Percentiles rank a stretch among this genome's conserved stretches.
phyloP scores from a whole-genome alignment of 352 stramenopile genomes.

The Phytopythium cucurbitacearum region DNA sequence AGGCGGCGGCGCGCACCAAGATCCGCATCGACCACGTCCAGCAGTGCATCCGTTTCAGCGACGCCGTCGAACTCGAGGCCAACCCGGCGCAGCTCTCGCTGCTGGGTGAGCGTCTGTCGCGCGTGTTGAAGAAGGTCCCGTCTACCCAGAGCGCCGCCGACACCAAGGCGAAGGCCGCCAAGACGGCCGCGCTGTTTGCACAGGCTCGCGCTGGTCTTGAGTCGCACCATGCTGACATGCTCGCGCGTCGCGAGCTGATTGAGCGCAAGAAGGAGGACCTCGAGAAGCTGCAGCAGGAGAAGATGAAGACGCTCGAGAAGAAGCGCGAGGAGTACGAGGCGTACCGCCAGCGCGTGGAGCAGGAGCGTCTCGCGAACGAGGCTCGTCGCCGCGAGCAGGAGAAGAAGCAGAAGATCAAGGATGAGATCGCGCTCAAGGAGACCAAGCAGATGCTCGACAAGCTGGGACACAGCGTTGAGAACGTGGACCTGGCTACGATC shows the following conservation, averaged over 20 bases:
- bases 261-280: constrained; percentile 97
- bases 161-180: constrained; percentile 12
- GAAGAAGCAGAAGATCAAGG: constrained; percentile 95
- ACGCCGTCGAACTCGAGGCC: constrained; percentile 73
- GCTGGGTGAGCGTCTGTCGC: constrained; percentile 59
- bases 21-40: constrained; percentile 84
- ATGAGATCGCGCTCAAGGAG: constrained; percentile 93
- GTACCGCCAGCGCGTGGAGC: constrained; percentile 68
- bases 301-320: constrained; percentile 81
- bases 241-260: constrained; percentile 93
- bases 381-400: constrained; percentile 87
- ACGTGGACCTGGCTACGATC: constrained; percentile 68
- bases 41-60: constrained; percentile 82
- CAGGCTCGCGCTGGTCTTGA: constrained; percentile 60
- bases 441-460: constrained; percentile 78
- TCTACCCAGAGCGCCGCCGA: constrained; percentile 7
- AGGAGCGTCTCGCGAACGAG: constrained; percentile 71
- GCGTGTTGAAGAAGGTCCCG: constrained; percentile 53
- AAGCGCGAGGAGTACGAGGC: constrained; percentile 74
- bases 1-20: constrained; percentile 52
- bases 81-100: constrained; percentile 74
- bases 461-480: constrained; percentile 57
- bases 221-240: constrained; percentile 78
- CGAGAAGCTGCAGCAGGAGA: constrained; percentile 92
- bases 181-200: constrained; percentile 64